phyloP scores from a whole-genome alignment of 495 filamentous ascomycete species.

The Trypethelium eluteriae region DNA sequence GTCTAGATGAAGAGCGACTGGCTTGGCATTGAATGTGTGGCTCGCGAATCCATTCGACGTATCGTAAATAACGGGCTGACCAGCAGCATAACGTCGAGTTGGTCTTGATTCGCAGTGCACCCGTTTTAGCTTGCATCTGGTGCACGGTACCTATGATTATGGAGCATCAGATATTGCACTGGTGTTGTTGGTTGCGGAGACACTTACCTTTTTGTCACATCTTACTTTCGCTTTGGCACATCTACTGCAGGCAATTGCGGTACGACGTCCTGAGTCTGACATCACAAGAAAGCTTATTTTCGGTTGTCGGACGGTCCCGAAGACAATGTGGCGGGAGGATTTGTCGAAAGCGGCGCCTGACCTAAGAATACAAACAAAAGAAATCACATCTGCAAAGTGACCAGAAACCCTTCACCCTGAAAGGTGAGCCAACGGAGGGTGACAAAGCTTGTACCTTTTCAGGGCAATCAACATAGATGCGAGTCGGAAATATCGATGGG shows the following conservation, averaged over 20 bases:
- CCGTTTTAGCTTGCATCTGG: slow-evolving; percentile 10
- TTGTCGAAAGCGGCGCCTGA: not conserved
- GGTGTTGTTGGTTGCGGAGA: not conserved
- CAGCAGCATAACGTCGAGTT: slow-evolving; percentile 11
- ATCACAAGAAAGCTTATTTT: slow-evolving; percentile 9
- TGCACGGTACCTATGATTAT: not conserved
- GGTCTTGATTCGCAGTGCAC: slow-evolving; percentile 3
- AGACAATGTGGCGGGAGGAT: not conserved
- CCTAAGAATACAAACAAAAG: not conserved
- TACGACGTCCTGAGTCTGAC: slow-evolving; percentile 11
- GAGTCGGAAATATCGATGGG: not conserved
- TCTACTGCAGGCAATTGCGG: slow-evolving; percentile 9
- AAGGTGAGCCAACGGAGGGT: not conserved
- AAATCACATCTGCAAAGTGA: not conserved
- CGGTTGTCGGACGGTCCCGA: not conserved
- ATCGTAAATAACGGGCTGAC: slow-evolving; percentile 8
- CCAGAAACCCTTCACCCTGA: not conserved
- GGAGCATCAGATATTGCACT: not conserved
- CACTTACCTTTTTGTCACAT: slow-evolving; percentile 4
- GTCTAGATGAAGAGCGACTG: not conserved
- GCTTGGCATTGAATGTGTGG: not conserved
- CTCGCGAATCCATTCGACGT: slow-evolving; percentile 10
- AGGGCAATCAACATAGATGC: not conserved
- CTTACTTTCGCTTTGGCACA: slow-evolving; percentile 12
- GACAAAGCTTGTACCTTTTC: not conserved